Evolutionary conservation across 345 rosid species (phyloP).

Genomic region (Odontarrhena argentea): DNA sequence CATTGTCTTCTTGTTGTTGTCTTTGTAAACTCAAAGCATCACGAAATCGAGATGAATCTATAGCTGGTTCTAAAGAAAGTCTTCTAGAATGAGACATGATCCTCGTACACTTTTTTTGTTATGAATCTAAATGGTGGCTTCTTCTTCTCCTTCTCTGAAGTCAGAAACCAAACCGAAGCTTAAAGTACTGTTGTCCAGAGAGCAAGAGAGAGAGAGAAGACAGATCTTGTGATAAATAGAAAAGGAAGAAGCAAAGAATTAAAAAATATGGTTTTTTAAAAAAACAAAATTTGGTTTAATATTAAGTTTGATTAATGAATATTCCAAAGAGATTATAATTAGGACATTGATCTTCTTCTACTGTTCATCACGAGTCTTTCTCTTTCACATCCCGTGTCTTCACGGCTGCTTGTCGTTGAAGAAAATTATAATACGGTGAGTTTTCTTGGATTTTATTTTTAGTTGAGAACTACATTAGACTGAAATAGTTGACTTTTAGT

Average conservation of each 20-base stretch:
- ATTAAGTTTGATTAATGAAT: conserved; percentile 2
- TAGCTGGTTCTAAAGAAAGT: conserved; percentile 36
- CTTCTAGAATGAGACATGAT: conserved; percentile 58
- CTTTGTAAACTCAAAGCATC: conserved; percentile 45
- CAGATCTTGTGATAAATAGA: conserved; percentile 81
- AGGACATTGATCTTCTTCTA: conserved; percentile 39
- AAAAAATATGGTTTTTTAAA: conserved; percentile 28
- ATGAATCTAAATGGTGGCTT: conserved; percentile 7
- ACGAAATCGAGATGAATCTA: conserved; percentile 50
- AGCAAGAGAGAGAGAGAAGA: conserved; percentile 35
- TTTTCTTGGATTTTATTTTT: neutral
- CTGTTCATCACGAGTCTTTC: conserved; percentile 39
- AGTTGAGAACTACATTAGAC: conserved; percentile 1
- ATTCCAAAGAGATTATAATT: conserved; percentile 2
- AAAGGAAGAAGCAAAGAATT: conserved; percentile 60
- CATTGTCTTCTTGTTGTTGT: conserved; percentile 26
- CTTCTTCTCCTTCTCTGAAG: conserved; percentile 23
- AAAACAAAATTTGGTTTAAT: neutral
- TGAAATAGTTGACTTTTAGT: conserved; percentile 33
- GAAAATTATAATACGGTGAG: conserved; percentile 26
- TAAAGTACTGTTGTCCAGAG: conserved; percentile 37
- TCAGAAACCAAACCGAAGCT: conserved; percentile 37
- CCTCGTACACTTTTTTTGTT: conserved; percentile 8
- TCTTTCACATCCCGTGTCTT: conserved; percentile 39
- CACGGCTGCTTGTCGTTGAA: conserved; percentile 41